Evolutionary conservation across 352 stramenopile species (phyloP).

Genomic region (Pythium volutum): DNA sequence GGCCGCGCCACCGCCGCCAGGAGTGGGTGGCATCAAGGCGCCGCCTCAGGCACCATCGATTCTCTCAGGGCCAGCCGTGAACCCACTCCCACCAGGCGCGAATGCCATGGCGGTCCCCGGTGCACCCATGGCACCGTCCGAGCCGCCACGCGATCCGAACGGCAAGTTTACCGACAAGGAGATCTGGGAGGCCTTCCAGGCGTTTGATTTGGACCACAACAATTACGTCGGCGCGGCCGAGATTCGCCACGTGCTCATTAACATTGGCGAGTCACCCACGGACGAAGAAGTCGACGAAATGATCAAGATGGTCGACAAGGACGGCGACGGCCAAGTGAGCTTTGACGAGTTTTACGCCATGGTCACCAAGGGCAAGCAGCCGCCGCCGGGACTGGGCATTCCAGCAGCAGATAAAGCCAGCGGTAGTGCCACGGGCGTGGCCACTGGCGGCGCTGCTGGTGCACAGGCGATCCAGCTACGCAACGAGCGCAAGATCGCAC

Average conservation of each 20-base stretch:
- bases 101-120: constrained; percentile 58
- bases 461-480: constrained; percentile 88
- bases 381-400: constrained; percentile 80
- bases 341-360: constrained; percentile 96
- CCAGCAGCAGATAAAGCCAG: constrained; percentile 31
- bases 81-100: constrained; percentile 51
- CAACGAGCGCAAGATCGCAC: constrained; percentile 88
- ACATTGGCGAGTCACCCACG: constrained; percentile 93
- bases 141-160: constrained; percentile 87
- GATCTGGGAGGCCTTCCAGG: constrained; percentile 92
- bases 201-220: constrained; percentile 96
- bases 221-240: constrained; percentile 94
- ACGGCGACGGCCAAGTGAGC: constrained; percentile 93
- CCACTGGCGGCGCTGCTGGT: constrained; percentile 28
- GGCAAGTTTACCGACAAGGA: constrained; percentile 96
- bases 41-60: constrained; percentile 56
- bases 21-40: constrained; percentile 37
- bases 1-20: constrained; percentile 31
- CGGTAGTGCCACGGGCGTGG: constrained; percentile 28
- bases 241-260: constrained; percentile 94
- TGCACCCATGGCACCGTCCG: constrained; percentile 52
- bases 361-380: constrained; percentile 92
- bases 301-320: constrained; percentile 95
- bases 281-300: constrained; percentile 97
- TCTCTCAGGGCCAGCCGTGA: constrained; percentile 57